These are phyloP conservation scores for Ilyonectria destructans DNA, from an alignment of 2,329 filamentous ascomycete genomes.

Conservation along the genomic window DNA sequence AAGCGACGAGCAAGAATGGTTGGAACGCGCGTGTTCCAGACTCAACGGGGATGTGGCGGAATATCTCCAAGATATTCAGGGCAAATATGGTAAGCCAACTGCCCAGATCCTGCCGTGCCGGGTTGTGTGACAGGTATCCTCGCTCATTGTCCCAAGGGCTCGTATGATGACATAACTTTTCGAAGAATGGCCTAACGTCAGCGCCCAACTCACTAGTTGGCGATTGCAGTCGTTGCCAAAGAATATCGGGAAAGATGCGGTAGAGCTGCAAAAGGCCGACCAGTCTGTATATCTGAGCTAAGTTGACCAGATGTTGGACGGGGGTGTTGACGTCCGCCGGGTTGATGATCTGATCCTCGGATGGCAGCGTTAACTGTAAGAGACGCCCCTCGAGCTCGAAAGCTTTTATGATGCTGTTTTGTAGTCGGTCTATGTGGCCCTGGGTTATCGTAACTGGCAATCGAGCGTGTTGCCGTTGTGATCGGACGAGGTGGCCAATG, in stretches of 20 bases:
- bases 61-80: conserved; percentile 24
- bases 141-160: conserved; percentile 5
- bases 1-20: conserved; percentile 33
- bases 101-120: conserved; percentile 19
- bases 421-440: conserved; percentile 30
- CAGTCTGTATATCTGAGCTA: conserved; percentile 31
- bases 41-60: conserved; percentile 28
- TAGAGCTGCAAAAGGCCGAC: conserved; percentile 33
- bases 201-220: neutral
- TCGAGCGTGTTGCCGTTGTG: conserved; percentile 30
- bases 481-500: conserved; percentile 31
- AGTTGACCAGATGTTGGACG: conserved; percentile 27
- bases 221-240: conserved; percentile 17
- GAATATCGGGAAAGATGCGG: conserved; percentile 35
- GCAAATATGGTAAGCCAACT: conserved; percentile 28
- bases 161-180: neutral
- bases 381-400: conserved; percentile 34
- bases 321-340: conserved; percentile 32
- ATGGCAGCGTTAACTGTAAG: conserved; percentile 13
- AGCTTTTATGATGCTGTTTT: conserved; percentile 27
- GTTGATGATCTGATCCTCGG: conserved; percentile 27
- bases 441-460: conserved; percentile 10
- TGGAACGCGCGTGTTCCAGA: conserved; percentile 37
- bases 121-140: neutral
- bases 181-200: conserved; percentile 18